Conservation (phyloP, 1,284 basidiomycete genomes). For the Erythrobasidium hasegawianum region DNA sequence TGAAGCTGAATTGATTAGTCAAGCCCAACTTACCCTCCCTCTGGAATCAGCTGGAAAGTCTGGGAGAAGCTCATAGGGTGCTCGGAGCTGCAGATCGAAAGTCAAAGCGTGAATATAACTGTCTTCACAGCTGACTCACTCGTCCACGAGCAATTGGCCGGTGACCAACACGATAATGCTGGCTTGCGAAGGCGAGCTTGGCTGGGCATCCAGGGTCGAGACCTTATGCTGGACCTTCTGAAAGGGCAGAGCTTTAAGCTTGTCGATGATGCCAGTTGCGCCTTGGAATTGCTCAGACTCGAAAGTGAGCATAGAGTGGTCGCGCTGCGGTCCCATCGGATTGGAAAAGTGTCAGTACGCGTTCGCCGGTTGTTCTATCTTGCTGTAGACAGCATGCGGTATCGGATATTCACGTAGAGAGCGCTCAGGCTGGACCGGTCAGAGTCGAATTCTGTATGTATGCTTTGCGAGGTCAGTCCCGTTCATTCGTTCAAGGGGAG, state of each 20-base stretch:
- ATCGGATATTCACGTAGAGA: slow-evolving; percentile 66
- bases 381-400: not conserved
- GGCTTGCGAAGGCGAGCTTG: slow-evolving; percentile 62
- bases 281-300: slow-evolving; percentile 69
- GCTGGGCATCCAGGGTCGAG: slow-evolving; percentile 82
- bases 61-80: slow-evolving; percentile 86
- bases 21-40: slow-evolving; percentile 51
- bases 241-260: slow-evolving; percentile 83
- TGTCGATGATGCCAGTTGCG: slow-evolving; percentile 63
- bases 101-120: not conserved
- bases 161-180: slow-evolving; percentile 84
- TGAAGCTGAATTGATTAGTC: not conserved
- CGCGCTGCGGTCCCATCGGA: slow-evolving; percentile 58
- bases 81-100: slow-evolving; percentile 37
- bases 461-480: not conserved
- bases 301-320: slow-evolving; percentile 81
- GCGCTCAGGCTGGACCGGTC: slow-evolving; percentile 57
- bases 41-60: slow-evolving; percentile 82
- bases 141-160: slow-evolving; percentile 60
- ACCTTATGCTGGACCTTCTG: slow-evolving; percentile 75
- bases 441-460: slow-evolving; percentile 58
- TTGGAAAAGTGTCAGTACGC: not conserved
- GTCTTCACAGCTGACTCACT: not conserved
- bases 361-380: not conserved
- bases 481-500: not conserved